Evolutionary conservation across 192 early-diverging fungal species (phyloP).

Genomic region (Polychytrium aggregatum): DNA sequence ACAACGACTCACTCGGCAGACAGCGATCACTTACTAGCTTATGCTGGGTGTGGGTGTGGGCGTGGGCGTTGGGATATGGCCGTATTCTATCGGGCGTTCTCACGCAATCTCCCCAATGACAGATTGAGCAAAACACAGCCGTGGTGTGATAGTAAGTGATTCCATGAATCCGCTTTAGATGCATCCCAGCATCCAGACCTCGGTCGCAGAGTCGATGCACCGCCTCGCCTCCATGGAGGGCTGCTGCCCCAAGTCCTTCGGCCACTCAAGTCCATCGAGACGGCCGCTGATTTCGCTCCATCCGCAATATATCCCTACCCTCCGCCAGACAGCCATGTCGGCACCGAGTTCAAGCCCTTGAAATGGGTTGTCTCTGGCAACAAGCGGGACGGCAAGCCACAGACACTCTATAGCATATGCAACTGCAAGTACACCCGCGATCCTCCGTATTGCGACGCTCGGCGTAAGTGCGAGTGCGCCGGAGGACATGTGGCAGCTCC

Average conservation of each 20-base stretch:
- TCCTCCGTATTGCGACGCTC: slow-evolving; percentile 21
- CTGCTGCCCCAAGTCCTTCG: no score
- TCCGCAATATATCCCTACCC: no score
- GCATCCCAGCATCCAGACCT: background rate
- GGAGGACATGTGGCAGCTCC: no score
- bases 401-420: slow-evolving; percentile 17
- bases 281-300: no score
- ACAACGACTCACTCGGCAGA: no score
- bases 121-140: slow-evolving; percentile 21
- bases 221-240: background rate
- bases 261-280: no score
- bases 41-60: no score
- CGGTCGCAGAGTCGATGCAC: background rate
- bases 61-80: no score
- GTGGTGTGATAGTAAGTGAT: slow-evolving; percentile 21
- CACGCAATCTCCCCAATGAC: no score
- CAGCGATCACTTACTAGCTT: no score
- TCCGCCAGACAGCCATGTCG: slow-evolving; percentile 11
- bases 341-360: slow-evolving; percentile 18
- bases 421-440: slow-evolving; percentile 20
- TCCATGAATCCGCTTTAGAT: background rate
- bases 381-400: slow-evolving; percentile 10
- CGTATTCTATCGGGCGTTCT: no score
- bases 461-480: slow-evolving; percentile 14
- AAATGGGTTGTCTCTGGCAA: slow-evolving; percentile 13